phyloP scores from a whole-genome alignment of 257 asterid genomes.

The Asclepias syriaca region DNA sequence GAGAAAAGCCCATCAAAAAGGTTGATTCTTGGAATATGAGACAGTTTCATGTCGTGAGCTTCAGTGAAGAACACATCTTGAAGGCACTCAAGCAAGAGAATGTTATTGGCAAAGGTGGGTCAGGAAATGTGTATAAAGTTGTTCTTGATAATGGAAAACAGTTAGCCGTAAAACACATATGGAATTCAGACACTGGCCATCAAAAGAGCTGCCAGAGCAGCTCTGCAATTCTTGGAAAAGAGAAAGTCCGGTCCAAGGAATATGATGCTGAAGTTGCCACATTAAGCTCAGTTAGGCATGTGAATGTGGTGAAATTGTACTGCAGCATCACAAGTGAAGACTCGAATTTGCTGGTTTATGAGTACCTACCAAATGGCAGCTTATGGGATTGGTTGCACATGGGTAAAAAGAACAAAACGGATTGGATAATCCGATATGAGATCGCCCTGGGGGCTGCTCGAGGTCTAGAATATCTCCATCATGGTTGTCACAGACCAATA shows the following conservation, averaged over 20 bases:
- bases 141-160: constrained; percentile 28
- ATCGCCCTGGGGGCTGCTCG: constrained; percentile 42
- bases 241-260: constrained; percentile 18
- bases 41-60: constrained; percentile 30
- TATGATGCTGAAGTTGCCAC: constrained; percentile 42
- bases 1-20: constrained; percentile 18
- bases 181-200: constrained; percentile 21
- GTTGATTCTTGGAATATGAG: constrained; percentile 38
- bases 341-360: constrained; percentile 40
- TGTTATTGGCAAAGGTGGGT: constrained; percentile 41
- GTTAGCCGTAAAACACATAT: constrained; percentile 42
- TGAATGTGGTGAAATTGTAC: constrained; percentile 40
- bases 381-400: constrained; percentile 37
- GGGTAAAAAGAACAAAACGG: constrained; percentile 26
- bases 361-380: constrained; percentile 41
- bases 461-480: constrained; percentile 46
- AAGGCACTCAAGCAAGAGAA: constrained; percentile 38
- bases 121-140: constrained; percentile 39
- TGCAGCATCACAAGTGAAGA: constrained; percentile 46
- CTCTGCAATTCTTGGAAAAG: constrained; percentile 24
- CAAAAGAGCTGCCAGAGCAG: constrained; percentile 22
- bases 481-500: constrained; percentile 36
- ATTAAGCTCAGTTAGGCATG: constrained; percentile 40
- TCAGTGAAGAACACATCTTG: constrained; percentile 37
- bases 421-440: constrained; percentile 37